Conservation (phyloP, 139 green algal genomes). For the Microglena sp. region DNA sequence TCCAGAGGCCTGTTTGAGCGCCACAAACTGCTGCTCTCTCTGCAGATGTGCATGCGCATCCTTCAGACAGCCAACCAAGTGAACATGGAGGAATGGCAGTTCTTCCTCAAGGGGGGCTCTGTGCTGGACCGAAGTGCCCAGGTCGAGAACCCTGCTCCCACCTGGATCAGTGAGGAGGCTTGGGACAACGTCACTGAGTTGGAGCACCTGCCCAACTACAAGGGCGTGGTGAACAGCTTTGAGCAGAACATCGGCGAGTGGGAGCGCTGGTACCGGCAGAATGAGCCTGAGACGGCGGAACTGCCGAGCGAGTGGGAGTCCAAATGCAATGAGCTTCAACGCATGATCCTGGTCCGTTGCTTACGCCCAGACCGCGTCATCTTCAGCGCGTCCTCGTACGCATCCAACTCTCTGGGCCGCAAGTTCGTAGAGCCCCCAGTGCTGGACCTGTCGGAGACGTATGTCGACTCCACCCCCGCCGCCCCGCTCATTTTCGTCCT, state of each 20-base stretch:
- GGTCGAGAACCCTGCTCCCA: slow-evolving; percentile 45
- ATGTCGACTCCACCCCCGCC: slow-evolving; percentile 44
- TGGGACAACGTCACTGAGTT: slow-evolving; percentile 74
- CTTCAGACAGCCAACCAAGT: slow-evolving; percentile 40
- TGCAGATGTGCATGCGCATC: slow-evolving; percentile 77
- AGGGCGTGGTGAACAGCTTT: slow-evolving; percentile 40
- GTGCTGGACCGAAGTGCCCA: slow-evolving; percentile 63
- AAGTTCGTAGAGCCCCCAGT: slow-evolving; percentile 74
- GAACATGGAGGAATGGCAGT: slow-evolving; percentile 72
- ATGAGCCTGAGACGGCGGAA: slow-evolving; percentile 59
- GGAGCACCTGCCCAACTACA: slow-evolving; percentile 64
- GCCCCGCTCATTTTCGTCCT: slow-evolving; percentile 79
- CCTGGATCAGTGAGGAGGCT: slow-evolving; percentile 62
- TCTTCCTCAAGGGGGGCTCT: slow-evolving; percentile 65
- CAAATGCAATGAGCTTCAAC: slow-evolving; percentile 75
- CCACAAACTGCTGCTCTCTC: slow-evolving; percentile 82
- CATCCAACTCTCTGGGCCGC: slow-evolving; percentile 62
- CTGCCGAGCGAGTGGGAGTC: slow-evolving; percentile 74
- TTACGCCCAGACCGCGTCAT: slow-evolving; percentile 70
- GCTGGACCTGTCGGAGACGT: slow-evolving; percentile 68
- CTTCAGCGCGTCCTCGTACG: slow-evolving; percentile 61
- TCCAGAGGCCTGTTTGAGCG: slow-evolving; percentile 72
- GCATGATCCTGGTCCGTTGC: slow-evolving; percentile 55
- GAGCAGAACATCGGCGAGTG: slow-evolving; percentile 37
- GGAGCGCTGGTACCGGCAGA: slow-evolving; percentile 54